Conservation (phyloP, 352 stramenopile species). For the Globisporangium canariense region DNA sequence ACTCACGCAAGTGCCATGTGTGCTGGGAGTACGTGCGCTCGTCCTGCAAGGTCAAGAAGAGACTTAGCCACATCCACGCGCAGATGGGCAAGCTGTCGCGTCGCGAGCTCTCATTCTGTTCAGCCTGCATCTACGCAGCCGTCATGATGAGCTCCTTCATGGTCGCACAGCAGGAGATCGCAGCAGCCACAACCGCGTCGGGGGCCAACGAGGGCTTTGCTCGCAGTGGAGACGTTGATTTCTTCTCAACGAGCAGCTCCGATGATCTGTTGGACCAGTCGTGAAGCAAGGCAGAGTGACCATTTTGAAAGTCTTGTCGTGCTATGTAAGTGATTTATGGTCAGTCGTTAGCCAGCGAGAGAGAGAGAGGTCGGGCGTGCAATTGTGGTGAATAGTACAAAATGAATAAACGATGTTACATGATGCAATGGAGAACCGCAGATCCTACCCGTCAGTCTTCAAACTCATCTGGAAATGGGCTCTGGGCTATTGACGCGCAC, state of each 20-base stretch:
- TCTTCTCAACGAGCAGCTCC: not conserved
- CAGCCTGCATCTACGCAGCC: constrained; percentile 19
- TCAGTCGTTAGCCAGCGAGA: not conserved
- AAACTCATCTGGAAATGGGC: not conserved
- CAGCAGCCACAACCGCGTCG: not conserved
- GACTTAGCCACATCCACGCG: constrained; percentile 17
- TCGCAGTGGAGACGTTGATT: not conserved
- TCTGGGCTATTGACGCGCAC: not conserved
- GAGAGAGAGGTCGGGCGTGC: not conserved
- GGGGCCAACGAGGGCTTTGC: too few species aligned
- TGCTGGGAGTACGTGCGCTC: constrained; percentile 27
- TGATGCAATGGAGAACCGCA: not conserved
- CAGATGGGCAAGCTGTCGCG: constrained; percentile 14
- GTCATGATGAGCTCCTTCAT: constrained; percentile 15
- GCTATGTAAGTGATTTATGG: not conserved
- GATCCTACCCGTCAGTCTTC: not conserved
- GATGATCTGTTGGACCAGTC: not conserved
- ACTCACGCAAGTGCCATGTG: constrained; percentile 22
- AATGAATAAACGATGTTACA: not conserved
- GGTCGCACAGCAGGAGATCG: constrained; percentile 24
- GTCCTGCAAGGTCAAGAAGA: constrained; percentile 26
- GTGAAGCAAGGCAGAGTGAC: not conserved
- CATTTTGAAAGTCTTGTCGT: not conserved
- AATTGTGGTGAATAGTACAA: not conserved
- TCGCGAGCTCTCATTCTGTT: constrained; percentile 24